These are phyloP conservation scores for Phragmites australis DNA, from an alignment of 176 grass and related monocot species.

Conservation along the genomic window DNA sequence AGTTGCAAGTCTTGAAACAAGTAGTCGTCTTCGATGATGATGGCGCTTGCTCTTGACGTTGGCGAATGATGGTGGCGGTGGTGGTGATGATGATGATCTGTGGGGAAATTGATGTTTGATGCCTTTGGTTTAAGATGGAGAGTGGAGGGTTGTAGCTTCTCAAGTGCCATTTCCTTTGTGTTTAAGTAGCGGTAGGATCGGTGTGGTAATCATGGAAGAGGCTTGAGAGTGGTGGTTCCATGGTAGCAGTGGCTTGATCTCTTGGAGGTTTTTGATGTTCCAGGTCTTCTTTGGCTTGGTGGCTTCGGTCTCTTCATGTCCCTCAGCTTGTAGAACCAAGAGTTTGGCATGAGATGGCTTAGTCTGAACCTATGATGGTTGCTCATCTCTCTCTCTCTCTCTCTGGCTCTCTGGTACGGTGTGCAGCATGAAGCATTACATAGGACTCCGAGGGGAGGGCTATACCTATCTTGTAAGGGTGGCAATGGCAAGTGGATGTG, in stretches of 20 bases:
- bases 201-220: constrained; percentile 21
- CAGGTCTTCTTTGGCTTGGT: constrained; percentile 7
- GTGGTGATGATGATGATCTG: background rate
- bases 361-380: constrained; percentile 45
- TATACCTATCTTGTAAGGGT: constrained; percentile 20
- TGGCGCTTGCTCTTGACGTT: background rate
- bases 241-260: constrained; percentile 39
- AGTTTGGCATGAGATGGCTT: constrained; percentile 50
- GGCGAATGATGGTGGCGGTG: background rate
- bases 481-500: constrained; percentile 10
- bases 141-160: constrained; percentile 11
- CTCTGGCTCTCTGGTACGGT: background rate
- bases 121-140: constrained; percentile 36
- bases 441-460: background rate
- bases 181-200: constrained; percentile 41
- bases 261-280: constrained; percentile 8
- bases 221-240: constrained; percentile 40
- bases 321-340: constrained; percentile 62
- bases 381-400: constrained; percentile 38
- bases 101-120: constrained; percentile 8
- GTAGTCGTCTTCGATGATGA: background rate
- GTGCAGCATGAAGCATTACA: constrained; percentile 6
- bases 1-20: constrained; percentile 33
- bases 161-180: constrained; percentile 11
- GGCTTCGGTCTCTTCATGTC: constrained; percentile 52